Percentiles rank a stretch among this genome's conserved stretches.
phyloP scores from a whole-genome alignment of 2,329 filamentous ascomycete genomes.

The Fusarium sp. region DNA sequence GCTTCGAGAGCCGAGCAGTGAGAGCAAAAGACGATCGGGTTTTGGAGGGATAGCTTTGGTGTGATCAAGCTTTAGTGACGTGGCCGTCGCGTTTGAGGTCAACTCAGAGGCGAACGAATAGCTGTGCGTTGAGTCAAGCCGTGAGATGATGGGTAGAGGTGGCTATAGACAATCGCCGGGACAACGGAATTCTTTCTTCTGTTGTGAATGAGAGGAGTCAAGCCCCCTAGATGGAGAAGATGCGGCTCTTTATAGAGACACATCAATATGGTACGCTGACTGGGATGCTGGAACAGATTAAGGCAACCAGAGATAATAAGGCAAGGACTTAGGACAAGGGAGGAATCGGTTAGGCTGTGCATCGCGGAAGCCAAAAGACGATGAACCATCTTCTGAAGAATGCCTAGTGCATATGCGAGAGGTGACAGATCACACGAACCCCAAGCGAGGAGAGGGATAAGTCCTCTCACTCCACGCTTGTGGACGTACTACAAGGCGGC shows the following conservation, averaged over 20 bases:
- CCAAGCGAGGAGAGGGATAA: background rate
- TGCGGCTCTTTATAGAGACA: background rate
- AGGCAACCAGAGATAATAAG: background rate
- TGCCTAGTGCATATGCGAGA: background rate
- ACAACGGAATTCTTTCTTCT: background rate
- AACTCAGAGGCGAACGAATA: background rate
- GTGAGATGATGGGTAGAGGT: too few relatives aligned
- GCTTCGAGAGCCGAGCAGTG: fast-evolving
- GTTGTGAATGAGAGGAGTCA: background rate
- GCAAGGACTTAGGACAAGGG: background rate
- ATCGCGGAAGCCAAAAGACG: background rate
- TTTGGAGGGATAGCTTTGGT: background rate
- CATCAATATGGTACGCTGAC: background rate
- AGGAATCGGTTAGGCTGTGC: background rate
- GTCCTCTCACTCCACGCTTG: background rate
- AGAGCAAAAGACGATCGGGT: background rate
- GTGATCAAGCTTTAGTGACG: background rate
- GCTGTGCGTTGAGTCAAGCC: background rate
- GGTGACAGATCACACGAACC: background rate
- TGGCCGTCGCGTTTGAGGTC: background rate
- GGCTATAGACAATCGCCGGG: background rate
- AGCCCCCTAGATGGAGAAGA: background rate
- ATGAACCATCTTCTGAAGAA: background rate
- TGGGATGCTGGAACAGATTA: background rate
- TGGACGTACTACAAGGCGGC: background rate